Percentiles rank a stretch among this genome's conserved stretches.
phyloP scores from a whole-genome alignment of 2,329 filamentous ascomycete genomes.

The Scedosporium apiospermum region DNA sequence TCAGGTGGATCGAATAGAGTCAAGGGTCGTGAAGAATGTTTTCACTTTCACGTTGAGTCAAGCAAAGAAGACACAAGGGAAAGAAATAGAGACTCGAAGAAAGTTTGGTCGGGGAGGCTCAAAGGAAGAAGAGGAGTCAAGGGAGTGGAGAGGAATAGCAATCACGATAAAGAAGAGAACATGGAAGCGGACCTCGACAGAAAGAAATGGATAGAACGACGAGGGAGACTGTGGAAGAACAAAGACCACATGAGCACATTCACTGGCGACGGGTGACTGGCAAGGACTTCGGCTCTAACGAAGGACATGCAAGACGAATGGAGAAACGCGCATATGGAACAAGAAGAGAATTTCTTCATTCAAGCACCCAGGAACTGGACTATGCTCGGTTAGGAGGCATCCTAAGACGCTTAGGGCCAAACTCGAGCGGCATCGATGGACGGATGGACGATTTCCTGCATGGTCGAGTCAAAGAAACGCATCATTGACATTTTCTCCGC shows the following conservation, averaged over 20 bases:
- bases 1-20: too few relatives aligned
- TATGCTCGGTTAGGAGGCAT: background rate
- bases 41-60: background rate
- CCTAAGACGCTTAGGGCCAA: background rate
- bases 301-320: background rate
- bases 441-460: background rate
- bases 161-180: conserved; percentile 14
- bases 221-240: background rate
- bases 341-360: background rate
- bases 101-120: background rate
- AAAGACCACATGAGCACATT: background rate
- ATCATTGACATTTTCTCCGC: background rate
- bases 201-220: background rate
- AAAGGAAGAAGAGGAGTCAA: background rate
- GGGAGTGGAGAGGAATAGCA: conserved; percentile 1
- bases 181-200: background rate
- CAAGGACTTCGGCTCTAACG: background rate
- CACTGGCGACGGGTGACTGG: background rate
- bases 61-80: background rate
- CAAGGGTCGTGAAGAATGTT: too few relatives aligned
- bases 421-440: background rate
- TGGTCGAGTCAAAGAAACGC: background rate
- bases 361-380: background rate
- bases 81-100: background rate
- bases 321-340: background rate